Evolutionary conservation across 495 filamentous ascomycete species (phyloP), one percentile per base, ranked within the genome.

Genomic region (Aspergillus carlsbadensis): DNA sequence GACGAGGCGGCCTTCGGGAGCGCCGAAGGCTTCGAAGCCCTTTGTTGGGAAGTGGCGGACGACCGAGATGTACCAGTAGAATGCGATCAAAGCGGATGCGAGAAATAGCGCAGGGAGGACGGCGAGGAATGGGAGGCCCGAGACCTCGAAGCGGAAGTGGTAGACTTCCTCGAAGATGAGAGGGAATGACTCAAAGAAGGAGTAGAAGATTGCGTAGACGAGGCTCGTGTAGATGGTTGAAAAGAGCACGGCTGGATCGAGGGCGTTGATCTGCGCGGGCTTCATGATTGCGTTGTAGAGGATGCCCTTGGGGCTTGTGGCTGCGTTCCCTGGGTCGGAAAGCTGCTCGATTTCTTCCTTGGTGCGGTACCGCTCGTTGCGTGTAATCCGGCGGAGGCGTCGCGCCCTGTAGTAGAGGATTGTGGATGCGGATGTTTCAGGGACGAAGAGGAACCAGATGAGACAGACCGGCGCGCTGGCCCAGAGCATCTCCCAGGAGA

Each of bases 111-210:
- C 83, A 13, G 83, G 45, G 17, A 76, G 69, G 10, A 75, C 74
- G 22, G 78, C 75, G 5, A 85, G 74, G 36, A 85, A 75, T 11
- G 82, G 81, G 65, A 83, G 62, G 10, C 68, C 70, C 5, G 74
- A 55, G 15, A 76, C 64, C 65, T 78, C 77, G 10, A 15, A 31
- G n/a, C 1, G 22, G 50, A 52, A 79, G 7, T 70, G 63, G 14
- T 81, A 77, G 24, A 70, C 54, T 31, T 73, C 64, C 41, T 74
- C 66, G 52, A 80, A 85, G 17, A 72, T 70, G 55, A 77, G 65
- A 0, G 81, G 79, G 54, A 79, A 83, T 5, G 76, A 68, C 35
- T 72, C 74, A 17, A 80, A 69, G 24, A 31, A 65, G 7, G 64
- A 45, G 37, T 64, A 65, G 37, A 68, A 57, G 41, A 81, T 74